Conservation (phyloP, 1,284 basidiomycete genomes). For the Trichosporon sp. region DNA sequence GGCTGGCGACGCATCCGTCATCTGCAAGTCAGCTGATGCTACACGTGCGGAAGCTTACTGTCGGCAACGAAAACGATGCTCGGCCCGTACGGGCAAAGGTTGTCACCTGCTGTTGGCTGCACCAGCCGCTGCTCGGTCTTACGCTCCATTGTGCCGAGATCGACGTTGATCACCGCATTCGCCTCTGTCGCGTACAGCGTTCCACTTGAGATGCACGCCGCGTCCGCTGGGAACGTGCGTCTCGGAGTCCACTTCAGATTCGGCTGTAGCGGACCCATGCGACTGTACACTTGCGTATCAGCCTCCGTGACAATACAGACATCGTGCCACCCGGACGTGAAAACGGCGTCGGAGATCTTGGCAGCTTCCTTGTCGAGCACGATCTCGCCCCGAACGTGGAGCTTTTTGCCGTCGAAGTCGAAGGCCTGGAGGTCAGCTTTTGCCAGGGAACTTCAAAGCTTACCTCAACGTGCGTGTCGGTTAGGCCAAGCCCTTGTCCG, state of each 20-base stretch:
- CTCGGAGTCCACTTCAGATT: neutral
- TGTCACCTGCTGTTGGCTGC: constrained; percentile 8
- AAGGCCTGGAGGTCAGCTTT: constrained; percentile 30
- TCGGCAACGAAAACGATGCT: constrained; percentile 27
- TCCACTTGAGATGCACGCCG: constrained; percentile 21
- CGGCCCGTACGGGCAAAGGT: constrained; percentile 28
- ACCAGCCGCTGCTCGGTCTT: constrained; percentile 14
- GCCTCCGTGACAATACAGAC: constrained; percentile 29
- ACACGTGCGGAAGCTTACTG: constrained; percentile 4
- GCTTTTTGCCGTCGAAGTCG: constrained; percentile 38
- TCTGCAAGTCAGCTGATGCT: constrained; percentile 3
- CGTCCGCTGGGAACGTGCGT: constrained; percentile 18
- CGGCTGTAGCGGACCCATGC: constrained; percentile 9
- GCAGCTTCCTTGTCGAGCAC: neutral
- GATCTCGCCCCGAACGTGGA: constrained; percentile 38
- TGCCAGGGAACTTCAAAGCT: constrained; percentile 17
- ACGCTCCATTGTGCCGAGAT: constrained; percentile 23
- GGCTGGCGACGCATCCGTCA: constrained; percentile 27
- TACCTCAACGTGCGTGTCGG: constrained; percentile 36
- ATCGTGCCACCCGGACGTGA: constrained; percentile 33
- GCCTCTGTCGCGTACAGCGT: constrained; percentile 16
- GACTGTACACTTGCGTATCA: constrained; percentile 25
- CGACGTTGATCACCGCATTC: constrained; percentile 17
- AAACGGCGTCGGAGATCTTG: constrained; percentile 27
- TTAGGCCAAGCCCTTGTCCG: constrained; percentile 43